These are phyloP conservation scores for Pseudogymnoascus sp. DNA, from an alignment of 2,329 filamentous ascomycete genomes.

Conservation along the genomic window DNA sequence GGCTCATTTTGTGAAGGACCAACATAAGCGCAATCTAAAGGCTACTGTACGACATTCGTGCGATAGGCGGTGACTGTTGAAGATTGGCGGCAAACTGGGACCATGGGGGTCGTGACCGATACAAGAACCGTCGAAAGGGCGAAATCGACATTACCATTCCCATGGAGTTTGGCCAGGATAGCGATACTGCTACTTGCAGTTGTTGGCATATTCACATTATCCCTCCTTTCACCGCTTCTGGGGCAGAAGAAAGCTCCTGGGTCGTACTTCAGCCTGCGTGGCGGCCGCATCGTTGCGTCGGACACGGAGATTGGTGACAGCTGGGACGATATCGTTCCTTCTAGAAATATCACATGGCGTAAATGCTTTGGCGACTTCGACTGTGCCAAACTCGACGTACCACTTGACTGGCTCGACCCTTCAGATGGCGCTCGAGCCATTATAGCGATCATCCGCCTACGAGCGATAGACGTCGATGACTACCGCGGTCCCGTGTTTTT, in stretches of 20 bases:
- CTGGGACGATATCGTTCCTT: background rate
- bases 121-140: no score
- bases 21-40: background rate
- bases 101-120: background rate
- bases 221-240: background rate
- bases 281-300: background rate
- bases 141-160: background rate
- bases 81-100: background rate
- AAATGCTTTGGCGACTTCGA: background rate
- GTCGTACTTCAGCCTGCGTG: background rate
- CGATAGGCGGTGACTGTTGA: background rate
- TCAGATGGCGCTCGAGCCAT: conserved; percentile 14
- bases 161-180: background rate
- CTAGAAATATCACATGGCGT: background rate
- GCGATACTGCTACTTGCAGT: background rate
- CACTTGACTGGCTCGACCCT: conserved; percentile 21
- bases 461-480: conserved; percentile 16
- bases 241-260: background rate
- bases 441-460: conserved; percentile 18
- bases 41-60: background rate
- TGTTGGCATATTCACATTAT: background rate
- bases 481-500: conserved; percentile 31
- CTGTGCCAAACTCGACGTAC: conserved; percentile 10
- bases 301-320: background rate
- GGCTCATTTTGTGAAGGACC: background rate